A percentile compares a stretch with the other conserved stretches of the same genome.
Conservation (phyloP, 202 grass and related monocot species). For the Cymbopogon flexuosus region DNA sequence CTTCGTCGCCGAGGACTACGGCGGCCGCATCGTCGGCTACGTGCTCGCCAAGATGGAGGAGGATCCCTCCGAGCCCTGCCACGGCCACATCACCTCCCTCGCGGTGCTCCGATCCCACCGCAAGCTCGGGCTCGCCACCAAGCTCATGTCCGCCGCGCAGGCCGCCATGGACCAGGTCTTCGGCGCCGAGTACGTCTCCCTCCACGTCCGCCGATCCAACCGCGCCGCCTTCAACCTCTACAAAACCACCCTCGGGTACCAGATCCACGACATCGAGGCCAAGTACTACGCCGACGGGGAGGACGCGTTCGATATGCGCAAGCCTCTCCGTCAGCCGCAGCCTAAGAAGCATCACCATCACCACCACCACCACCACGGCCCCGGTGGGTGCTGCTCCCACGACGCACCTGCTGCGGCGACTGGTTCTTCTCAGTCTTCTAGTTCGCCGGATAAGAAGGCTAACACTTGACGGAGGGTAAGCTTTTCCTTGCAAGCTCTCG, state of each 20-base stretch:
- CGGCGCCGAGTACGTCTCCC: conserved; percentile 84
- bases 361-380: conserved; percentile 55
- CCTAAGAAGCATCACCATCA: conserved; percentile 58
- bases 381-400: conserved; percentile 59
- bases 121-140: conserved; percentile 92
- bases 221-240: conserved; percentile 86
- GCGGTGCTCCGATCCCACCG: conserved; percentile 97
- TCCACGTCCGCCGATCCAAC: conserved; percentile 85
- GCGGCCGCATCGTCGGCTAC: conserved; percentile 79
- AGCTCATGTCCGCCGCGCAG: conserved; percentile 91
- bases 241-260: conserved; percentile 63
- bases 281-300: conserved; percentile 93
- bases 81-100: conserved; percentile 97
- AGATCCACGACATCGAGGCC: conserved; percentile 85
- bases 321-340: conserved; percentile 41
- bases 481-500: not conserved
- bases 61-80: conserved; percentile 93
- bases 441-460: conserved; percentile 38
- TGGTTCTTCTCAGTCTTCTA: conserved; percentile 22
- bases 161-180: conserved; percentile 94
- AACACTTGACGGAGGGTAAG: conserved; percentile 26
- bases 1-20: conserved; percentile 95
- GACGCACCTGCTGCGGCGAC: conserved; percentile 32
- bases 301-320: conserved; percentile 82
- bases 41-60: conserved; percentile 99